A percentile compares a stretch with the other conserved stretches of the same genome.
Evolutionary conservation across 1,139 yeast species (phyloP).

Genomic region (Suhomyces choctaworum): DNA sequence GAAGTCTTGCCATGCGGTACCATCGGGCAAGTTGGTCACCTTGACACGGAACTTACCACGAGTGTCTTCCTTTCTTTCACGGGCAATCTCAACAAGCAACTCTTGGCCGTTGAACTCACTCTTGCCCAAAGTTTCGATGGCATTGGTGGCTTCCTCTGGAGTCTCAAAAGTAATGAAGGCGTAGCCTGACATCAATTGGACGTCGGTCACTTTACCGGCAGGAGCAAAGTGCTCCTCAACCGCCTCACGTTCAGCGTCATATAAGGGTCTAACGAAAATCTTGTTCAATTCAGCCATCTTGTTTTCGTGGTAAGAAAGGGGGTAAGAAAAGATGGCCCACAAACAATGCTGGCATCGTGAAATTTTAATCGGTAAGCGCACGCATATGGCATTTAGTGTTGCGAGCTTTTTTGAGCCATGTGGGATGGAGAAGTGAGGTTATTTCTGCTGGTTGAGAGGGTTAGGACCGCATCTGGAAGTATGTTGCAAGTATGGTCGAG

Average conservation of each 20-base stretch:
- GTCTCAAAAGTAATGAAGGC: constrained; percentile 73
- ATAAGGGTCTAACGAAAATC: constrained; percentile 45
- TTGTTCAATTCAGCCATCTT: constrained; percentile 33
- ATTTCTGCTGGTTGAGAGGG: no score
- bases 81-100: constrained; percentile 68
- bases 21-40: constrained; percentile 68
- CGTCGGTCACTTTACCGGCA: constrained; percentile 65
- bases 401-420: no score
- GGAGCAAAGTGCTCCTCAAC: constrained; percentile 66
- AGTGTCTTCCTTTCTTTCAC: constrained; percentile 57
- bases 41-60: constrained; percentile 74
- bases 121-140: constrained; percentile 62
- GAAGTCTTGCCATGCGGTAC: constrained; percentile 82
- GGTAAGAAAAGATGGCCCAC: constrained; percentile 2
- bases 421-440: no score
- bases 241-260: constrained; percentile 53
- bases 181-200: constrained; percentile 71
- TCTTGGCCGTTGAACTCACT: constrained; percentile 61
- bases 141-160: constrained; percentile 64
- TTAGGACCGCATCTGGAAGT: no score
- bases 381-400: no score
- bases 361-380: constrained; percentile 11
- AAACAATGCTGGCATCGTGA: constrained; percentile 12
- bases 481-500: no score
- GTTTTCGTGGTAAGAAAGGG: background rate